These are phyloP conservation scores for Saccharomyces pastorianus DNA, from an alignment of 1,139 yeast species.

Conservation along the genomic window DNA sequence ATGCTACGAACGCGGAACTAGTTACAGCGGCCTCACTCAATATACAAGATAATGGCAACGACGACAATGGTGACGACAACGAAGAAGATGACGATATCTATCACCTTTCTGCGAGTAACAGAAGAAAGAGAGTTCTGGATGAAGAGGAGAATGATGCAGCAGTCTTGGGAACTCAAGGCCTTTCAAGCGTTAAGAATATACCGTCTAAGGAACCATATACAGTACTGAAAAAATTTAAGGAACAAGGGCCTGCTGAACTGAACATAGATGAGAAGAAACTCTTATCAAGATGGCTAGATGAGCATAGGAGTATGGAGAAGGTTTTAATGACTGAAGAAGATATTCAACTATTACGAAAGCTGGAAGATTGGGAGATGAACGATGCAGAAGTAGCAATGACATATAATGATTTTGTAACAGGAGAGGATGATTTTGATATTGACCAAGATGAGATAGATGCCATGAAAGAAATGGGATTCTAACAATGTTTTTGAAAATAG, in stretches of 20 bases:
- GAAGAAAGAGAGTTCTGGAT: background rate
- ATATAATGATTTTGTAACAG: background rate
- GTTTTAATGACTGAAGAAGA: constrained; percentile 5
- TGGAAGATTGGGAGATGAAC: constrained; percentile 4
- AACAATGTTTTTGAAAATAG: background rate
- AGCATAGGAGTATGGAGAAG: constrained; percentile 3
- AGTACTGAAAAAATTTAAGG: background rate
- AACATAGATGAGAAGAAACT: background rate
- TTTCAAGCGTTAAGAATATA: background rate
- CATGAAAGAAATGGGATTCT: constrained; percentile 23
- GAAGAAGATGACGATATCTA: constrained; percentile 3
- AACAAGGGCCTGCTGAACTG: constrained; percentile 1
- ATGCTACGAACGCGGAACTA: background rate
- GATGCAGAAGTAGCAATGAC: background rate
- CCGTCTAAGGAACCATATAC: constrained; percentile 1
- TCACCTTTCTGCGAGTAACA: background rate
- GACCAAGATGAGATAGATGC: constrained; percentile 25
- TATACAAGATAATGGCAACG: constrained; percentile 4
- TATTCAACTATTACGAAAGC: constrained; percentile 6
- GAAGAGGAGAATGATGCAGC: background rate
- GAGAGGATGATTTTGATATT: constrained; percentile 6
- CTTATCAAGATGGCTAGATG: constrained; percentile 3
- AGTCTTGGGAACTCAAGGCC: background rate
- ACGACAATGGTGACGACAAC: constrained; percentile 7
- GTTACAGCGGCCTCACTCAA: background rate